Evolutionary conservation across 108 stramenopile species (phyloP), one percentile per base, ranked within the genome.

Genomic region (Parietichytrium sp.): DNA sequence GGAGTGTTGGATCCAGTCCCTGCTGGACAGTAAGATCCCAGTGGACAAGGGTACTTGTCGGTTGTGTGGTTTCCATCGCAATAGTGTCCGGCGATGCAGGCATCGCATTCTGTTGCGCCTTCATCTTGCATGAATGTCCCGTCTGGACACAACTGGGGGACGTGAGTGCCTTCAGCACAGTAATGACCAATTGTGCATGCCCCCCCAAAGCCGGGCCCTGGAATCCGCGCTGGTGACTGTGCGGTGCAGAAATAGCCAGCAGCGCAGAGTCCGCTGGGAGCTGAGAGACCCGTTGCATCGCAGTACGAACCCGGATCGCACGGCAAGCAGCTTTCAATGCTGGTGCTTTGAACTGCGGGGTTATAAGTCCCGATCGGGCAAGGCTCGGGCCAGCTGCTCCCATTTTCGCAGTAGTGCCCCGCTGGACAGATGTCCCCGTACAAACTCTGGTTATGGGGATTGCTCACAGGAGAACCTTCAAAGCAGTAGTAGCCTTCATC

Each of bases 251-350:
- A 85, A 38, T 87, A 79, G 29, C 89, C 89, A 6, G 86, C 38
- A 13, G 31, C 29, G 51, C 89, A 90, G 20, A 27, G 78, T 26
- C 83, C 82, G 16, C 50, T 54, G 42, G 79, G 83, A 29, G 10
- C 51, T 0, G 88, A 55, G 27, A 85, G 54, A n/a, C 47, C 31
- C 7, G 85, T 81, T 8, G 84, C 90, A 20, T 79, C 81, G 49
- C 90, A 90, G 85, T 88, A 89, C 79, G 53, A 84, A 3, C 87
- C 87, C 15, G 72, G 79, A 12, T 83, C 54, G 72, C 88, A 89
- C 3, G 52, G 16, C 52, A 72, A 48, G 61, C 86, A 85, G 47
- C 83, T 88, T 13, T 80, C 78, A 6, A 47, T 18, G 20, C 16
- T 47, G 50, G 45, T 72, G 10, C 26, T 27, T 18, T 83, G 80